Evolutionary conservation across 2,329 filamentous ascomycete species (phyloP).

Genomic region (Aspergillus calidoustus): DNA sequence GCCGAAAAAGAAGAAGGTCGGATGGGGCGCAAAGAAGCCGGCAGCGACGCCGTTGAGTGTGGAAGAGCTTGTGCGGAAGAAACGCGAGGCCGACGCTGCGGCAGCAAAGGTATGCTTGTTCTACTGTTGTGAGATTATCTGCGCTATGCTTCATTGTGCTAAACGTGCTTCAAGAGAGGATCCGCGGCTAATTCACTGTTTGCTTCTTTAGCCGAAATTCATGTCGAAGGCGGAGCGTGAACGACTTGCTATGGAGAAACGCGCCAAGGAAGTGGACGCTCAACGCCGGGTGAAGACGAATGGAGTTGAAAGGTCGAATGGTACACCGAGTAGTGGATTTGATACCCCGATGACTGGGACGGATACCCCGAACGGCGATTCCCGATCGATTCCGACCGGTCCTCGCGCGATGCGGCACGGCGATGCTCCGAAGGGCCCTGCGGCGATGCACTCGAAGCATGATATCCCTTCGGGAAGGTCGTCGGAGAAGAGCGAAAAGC

Average conservation of each 20-base stretch:
- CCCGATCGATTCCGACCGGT: conserved; percentile 65
- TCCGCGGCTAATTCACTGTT: conserved; percentile 17
- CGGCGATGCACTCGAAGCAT: conserved; percentile 54
- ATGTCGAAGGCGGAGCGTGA: conserved; percentile 83
- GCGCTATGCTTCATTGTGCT: background rate
- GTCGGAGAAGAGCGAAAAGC: conserved; percentile 49
- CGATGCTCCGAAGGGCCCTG: conserved; percentile 60
- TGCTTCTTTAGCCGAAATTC: conserved; percentile 70
- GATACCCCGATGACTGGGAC: conserved; percentile 20
- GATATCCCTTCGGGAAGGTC: conserved; percentile 56
- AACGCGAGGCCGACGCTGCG: conserved; percentile 82
- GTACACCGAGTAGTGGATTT: conserved; percentile 31
- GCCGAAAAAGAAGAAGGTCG: conserved; percentile 59
- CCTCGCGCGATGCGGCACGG: conserved; percentile 67
- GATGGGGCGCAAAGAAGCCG: conserved; percentile 54
- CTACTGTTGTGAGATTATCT: conserved; percentile 7
- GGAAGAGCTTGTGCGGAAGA: conserved; percentile 82
- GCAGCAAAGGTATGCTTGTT: conserved; percentile 68
- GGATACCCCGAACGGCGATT: conserved; percentile 32
- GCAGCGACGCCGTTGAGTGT: conserved; percentile 69
- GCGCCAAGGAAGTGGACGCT: conserved; percentile 71
- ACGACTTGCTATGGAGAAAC: conserved; percentile 76
- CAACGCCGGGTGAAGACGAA: conserved; percentile 57
- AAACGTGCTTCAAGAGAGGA: conserved; percentile 1
- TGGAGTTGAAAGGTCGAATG: conserved; percentile 27